These are phyloP conservation scores for Gracilariopsis chorda DNA, from an alignment of 23 red algal species.

Conservation along the genomic window DNA sequence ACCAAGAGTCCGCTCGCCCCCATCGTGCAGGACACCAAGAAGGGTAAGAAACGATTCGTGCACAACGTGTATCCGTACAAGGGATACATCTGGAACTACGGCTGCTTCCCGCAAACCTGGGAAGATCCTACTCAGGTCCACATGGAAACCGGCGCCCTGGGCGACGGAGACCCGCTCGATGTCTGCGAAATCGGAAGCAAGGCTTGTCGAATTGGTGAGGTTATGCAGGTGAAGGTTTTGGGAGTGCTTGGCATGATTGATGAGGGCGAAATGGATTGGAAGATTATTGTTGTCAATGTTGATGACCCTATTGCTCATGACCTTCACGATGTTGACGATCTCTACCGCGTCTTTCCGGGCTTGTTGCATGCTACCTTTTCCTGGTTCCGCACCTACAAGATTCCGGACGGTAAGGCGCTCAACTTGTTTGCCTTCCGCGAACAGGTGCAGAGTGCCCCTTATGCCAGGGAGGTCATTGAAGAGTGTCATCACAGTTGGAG, in stretches of 20 bases:
- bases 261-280: slow-evolving; percentile 99
- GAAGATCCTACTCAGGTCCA: slow-evolving; percentile 95
- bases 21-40: slow-evolving; percentile 97
- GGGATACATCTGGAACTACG: slow-evolving; percentile 99
- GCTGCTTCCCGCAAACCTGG: slow-evolving; percentile 98
- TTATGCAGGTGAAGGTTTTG: slow-evolving; percentile 97
- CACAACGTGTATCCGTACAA: slow-evolving; percentile 99
- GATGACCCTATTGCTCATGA: slow-evolving; percentile 73
- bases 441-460: slow-evolving; percentile 78
- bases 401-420: slow-evolving; percentile 90
- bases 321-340: slow-evolving; percentile 91
- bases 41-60: slow-evolving; percentile 95
- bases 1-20: slow-evolving; percentile 83
- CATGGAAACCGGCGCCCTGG: slow-evolving; percentile 98
- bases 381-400: slow-evolving; percentile 98
- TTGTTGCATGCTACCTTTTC: slow-evolving; percentile 97
- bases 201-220: slow-evolving; percentile 74
- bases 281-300: slow-evolving; percentile 90
- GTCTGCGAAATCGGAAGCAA: slow-evolving; percentile 90
- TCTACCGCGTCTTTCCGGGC: slow-evolving; percentile 88
- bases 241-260: slow-evolving; percentile 99
- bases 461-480: slow-evolving; percentile 86
- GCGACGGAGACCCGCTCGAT: slow-evolving; percentile 97
- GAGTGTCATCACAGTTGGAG: slow-evolving; percentile 94
- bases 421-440: slow-evolving; percentile 98